Conservation (phyloP, 2,329 filamentous ascomycete species). For the Aureobasidium sp. region DNA sequence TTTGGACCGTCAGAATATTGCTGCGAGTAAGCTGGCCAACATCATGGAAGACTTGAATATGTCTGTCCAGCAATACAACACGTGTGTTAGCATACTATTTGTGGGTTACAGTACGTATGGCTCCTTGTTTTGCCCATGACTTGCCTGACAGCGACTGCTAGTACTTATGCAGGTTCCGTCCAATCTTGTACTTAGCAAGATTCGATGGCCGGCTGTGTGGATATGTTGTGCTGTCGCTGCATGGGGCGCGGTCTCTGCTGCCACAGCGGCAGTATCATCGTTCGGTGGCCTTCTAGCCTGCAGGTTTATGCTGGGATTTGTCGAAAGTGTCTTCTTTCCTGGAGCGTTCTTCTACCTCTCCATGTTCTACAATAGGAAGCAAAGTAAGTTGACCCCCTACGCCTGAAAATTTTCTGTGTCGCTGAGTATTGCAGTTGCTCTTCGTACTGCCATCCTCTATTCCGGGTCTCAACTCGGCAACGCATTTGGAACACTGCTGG, state of each 20-base stretch:
- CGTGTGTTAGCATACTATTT: slow-evolving; percentile 38
- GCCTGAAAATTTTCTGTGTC: no score
- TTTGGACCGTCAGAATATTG: slow-evolving; percentile 52
- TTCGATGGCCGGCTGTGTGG: slow-evolving; percentile 29
- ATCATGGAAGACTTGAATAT: slow-evolving; percentile 40
- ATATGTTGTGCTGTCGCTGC: slow-evolving; percentile 27
- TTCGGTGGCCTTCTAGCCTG: slow-evolving; percentile 32
- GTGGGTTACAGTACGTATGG: slow-evolving; percentile 33
- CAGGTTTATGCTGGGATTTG: slow-evolving; percentile 35
- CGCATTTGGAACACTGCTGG: slow-evolving; percentile 39
- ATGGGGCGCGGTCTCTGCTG: slow-evolving; percentile 30
- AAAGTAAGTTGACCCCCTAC: slow-evolving; percentile 22
- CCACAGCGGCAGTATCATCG: slow-evolving; percentile 29
- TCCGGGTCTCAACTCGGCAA: slow-evolving; percentile 44
- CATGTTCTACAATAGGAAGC: slow-evolving; percentile 48
- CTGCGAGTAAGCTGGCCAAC: slow-evolving; percentile 54
- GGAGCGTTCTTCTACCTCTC: slow-evolving; percentile 44
- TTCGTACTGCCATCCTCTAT: slow-evolving; percentile 48
- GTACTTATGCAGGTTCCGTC: slow-evolving; percentile 27
- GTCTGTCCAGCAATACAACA: slow-evolving; percentile 37
- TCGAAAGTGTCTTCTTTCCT: slow-evolving; percentile 40
- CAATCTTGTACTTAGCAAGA: slow-evolving; percentile 32
- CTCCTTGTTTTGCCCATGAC: slow-evolving; percentile 23
- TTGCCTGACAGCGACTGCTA: slow-evolving; percentile 25
- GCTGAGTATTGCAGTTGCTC: slow-evolving; percentile 30